Evolutionary conservation across 257 asterid genomes (phyloP), one percentile per base, ranked within the genome.

Genomic region (Solanum stenotomum): DNA sequence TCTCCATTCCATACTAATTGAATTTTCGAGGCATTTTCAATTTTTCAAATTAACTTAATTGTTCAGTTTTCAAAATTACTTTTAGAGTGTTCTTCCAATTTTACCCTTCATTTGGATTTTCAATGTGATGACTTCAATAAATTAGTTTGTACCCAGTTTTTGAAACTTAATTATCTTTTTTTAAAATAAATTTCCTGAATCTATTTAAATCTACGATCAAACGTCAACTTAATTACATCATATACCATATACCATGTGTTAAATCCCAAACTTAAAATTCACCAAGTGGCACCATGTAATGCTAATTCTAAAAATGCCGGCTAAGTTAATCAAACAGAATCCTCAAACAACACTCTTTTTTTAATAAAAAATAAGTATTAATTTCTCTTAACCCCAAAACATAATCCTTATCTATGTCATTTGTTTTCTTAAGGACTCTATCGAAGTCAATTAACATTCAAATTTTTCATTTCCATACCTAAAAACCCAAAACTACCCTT

Each of bases 331-430:
- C 87, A 65, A 89, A 86, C 89, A 37, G 89, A 92, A 86, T 91
- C 96, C 88, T 90, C 79, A 91, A 94, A 90, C 72, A 63, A 56
- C 94, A 94, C 92, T 86, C 91, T 85, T 40, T 63, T 65, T 31
- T 81, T 16, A 5, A 70, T 1, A 76, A 56, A 59, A 18, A 85
- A 18, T 29, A 83, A 20, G 42, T 87, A 5, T 68, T 87, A 34
- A 68, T 89, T 76, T 42, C 81, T 46, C 42, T 72, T 6, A 65
- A 61, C 67, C 74, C 37, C 29, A 33, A 70, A 87, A 46, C 33
- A 34, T 71, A 20, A 86, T n/a, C 37, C 9, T 31, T 65, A 16
- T 68, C 15, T 29, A 70, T 31, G 72, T 74, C 88, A 4, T 52
- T 68, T 88, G 81, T 75, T 77, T 86, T 46, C 46, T 83, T 20